Evolutionary conservation across 805 yeast species (phyloP).

Genomic region (Metschnikowia baotianmanensis): DNA sequence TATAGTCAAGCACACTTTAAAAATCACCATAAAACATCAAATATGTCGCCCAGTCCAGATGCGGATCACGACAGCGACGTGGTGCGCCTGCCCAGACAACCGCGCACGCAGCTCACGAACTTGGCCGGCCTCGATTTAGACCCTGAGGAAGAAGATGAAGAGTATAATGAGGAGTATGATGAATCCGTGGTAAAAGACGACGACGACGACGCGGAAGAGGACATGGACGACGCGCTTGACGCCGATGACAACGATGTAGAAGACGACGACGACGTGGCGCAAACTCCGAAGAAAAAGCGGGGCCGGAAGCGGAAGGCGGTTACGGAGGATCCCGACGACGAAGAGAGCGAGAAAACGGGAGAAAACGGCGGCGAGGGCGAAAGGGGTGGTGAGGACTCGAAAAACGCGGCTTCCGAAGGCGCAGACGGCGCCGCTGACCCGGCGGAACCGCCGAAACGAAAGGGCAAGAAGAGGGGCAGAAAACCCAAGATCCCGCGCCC

Average conservation of each 20-base stretch:
- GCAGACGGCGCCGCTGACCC: conserved; percentile 5
- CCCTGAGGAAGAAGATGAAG: conserved; percentile 21
- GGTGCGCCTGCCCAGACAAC: conserved; percentile 17
- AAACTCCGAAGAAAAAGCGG: conserved; percentile 1
- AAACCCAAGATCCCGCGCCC: conserved; percentile 36
- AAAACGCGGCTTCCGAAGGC: conserved; percentile 5
- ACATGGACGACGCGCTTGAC: conserved; percentile 7
- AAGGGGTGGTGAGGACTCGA: conserved; percentile 5
- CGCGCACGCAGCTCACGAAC: conserved; percentile 14
- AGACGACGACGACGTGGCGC: conserved; percentile 8
- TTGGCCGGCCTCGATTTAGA: conserved; percentile 22
- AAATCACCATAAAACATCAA: background rate
- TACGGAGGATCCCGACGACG: conserved; percentile 16
- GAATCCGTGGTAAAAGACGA: conserved; percentile 19
- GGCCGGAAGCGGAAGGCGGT: conserved; percentile 17
- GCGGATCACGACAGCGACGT: conserved; percentile 6
- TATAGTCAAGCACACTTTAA: conserved; percentile 1
- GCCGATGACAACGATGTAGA: conserved; percentile 20
- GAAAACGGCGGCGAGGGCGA: conserved; percentile 7
- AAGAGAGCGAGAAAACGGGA: background rate
- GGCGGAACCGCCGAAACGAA: conserved; percentile 29
- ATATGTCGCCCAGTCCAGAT: conserved; percentile 9
- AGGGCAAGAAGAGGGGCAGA: conserved; percentile 32
- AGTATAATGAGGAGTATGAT: conserved; percentile 19
- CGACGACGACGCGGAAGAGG: conserved; percentile 9